Evolutionary conservation across 202 grass and related monocot genomes (phyloP).

Genomic region (Zizania palustris): DNA sequence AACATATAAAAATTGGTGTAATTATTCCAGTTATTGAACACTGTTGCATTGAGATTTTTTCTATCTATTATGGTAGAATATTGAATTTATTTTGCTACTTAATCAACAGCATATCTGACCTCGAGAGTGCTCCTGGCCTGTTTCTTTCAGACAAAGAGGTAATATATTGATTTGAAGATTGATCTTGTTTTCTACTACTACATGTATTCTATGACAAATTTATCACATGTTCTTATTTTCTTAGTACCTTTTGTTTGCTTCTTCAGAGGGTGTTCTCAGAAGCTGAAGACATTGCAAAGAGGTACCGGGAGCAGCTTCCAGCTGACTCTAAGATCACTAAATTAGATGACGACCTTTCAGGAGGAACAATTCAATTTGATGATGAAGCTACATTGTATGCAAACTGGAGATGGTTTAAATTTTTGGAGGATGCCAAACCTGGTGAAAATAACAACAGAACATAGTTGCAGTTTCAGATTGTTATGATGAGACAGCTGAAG

Average conservation of each 20-base stretch:
- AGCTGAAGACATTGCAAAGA: constrained; percentile 69
- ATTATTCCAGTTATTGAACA: constrained; percentile 16
- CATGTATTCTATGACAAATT: constrained; percentile 8
- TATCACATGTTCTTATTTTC: constrained; percentile 15
- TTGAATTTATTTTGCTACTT: constrained; percentile 47
- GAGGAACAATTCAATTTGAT: constrained; percentile 59
- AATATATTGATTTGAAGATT: constrained; percentile 38
- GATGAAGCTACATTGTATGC: constrained; percentile 66
- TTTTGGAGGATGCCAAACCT: constrained; percentile 53
- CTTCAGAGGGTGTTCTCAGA: constrained; percentile 80
- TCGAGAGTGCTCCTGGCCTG: constrained; percentile 78
- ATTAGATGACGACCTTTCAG: constrained; percentile 41
- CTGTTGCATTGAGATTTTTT: constrained; percentile 21
- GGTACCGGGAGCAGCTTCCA: constrained; percentile 62
- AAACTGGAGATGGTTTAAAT: constrained; percentile 96
- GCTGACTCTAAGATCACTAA: constrained; percentile 37
- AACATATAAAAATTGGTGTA: not conserved
- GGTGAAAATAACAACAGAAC: constrained; percentile 6
- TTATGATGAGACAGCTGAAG: constrained; percentile 16
- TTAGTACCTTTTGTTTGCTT: constrained; percentile 2
- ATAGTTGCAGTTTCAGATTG: constrained; percentile 33
- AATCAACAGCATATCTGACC: constrained; percentile 73
- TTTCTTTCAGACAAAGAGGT: constrained; percentile 82
- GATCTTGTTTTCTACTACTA: constrained; percentile 7
- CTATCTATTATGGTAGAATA: not conserved